These are phyloP conservation scores for Daedaleopsis sinensis DNA, from an alignment of 768 basidiomycete species.

Conservation along the genomic window DNA sequence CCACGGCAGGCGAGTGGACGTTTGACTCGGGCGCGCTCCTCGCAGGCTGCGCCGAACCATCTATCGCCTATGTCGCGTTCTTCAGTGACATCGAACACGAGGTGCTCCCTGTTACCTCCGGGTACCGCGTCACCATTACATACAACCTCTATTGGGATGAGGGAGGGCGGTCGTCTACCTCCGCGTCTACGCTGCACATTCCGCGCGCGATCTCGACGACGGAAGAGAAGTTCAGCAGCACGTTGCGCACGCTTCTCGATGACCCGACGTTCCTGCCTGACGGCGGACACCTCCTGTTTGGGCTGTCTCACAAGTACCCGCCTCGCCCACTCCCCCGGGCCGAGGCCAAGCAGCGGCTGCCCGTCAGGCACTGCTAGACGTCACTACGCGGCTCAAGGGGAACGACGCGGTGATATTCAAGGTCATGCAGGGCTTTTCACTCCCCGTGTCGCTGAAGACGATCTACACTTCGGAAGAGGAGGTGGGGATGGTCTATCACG, in stretches of 20 bases:
- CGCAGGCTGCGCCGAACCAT: slow-evolving; percentile 5
- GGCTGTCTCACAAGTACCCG: slow-evolving; percentile 36
- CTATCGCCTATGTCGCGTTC: slow-evolving; percentile 43
- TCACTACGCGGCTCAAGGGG: slow-evolving; percentile 12
- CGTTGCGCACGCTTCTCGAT: slow-evolving; percentile 31
- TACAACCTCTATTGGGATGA: slow-evolving; percentile 40
- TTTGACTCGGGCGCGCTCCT: slow-evolving; percentile 37
- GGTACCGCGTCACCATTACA: slow-evolving; percentile 46
- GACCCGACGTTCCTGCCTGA: slow-evolving; percentile 35
- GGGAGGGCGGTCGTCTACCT: background rate
- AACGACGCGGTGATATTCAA: slow-evolving; percentile 11
- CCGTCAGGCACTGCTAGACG: background rate
- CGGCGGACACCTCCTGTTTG: slow-evolving; percentile 44
- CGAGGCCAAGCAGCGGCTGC: background rate
- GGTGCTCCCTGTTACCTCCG: slow-evolving; percentile 41
- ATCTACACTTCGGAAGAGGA: background rate
- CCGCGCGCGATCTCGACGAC: background rate
- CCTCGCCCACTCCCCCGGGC: background rate
- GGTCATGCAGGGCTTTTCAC: slow-evolving; percentile 1
- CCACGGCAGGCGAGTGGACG: background rate
- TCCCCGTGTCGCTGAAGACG: slow-evolving; percentile 5
- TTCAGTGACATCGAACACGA: slow-evolving; percentile 49
- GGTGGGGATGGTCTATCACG: background rate
- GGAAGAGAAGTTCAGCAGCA: slow-evolving; percentile 11
- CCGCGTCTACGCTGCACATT: background rate